Conservation (phyloP, 2,329 filamentous ascomycete species). For the Rutstroemia sp. region DNA sequence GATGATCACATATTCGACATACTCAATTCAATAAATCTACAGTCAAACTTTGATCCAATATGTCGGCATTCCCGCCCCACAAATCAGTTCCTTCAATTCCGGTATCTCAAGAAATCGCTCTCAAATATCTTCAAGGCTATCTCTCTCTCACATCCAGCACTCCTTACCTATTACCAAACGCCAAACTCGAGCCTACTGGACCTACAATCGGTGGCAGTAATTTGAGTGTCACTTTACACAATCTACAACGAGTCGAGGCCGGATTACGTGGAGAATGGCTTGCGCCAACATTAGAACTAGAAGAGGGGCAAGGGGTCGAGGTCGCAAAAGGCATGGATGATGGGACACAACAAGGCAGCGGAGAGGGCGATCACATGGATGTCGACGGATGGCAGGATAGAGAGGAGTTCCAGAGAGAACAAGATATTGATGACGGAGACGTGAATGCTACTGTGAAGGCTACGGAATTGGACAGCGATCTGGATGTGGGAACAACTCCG, state of each 20-base stretch:
- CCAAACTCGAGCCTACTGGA: conserved; percentile 27
- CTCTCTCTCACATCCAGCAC: conserved; percentile 20
- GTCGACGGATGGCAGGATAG: conserved; percentile 30
- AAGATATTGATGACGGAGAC: conserved; percentile 26
- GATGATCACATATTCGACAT: not conserved
- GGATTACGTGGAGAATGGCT: conserved; percentile 44
- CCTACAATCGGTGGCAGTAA: conserved; percentile 22
- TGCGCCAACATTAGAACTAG: conserved; percentile 34
- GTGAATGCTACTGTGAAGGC: conserved; percentile 14
- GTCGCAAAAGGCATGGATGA: conserved; percentile 24
- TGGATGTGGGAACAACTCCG: conserved; percentile 17
- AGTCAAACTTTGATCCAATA: conserved; percentile 11
- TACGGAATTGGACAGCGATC: conserved; percentile 34
- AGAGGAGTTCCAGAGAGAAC: conserved; percentile 31
- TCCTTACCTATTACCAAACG: conserved; percentile 29
- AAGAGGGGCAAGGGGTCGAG: conserved; percentile 17
- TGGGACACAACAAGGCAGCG: conserved; percentile 17
- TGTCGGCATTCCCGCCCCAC: conserved; percentile 28
- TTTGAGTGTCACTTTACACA: conserved; percentile 40
- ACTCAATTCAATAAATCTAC: not conserved
- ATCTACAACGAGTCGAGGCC: conserved; percentile 43
- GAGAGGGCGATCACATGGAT: conserved; percentile 21
- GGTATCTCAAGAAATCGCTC: conserved; percentile 23
- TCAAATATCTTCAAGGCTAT: conserved; percentile 26
- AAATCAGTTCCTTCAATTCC: conserved; percentile 21